These are phyloP conservation scores for Syncephalastrum racemosum DNA, from an alignment of 371 early-diverging fungal species.

Conservation along the genomic window DNA sequence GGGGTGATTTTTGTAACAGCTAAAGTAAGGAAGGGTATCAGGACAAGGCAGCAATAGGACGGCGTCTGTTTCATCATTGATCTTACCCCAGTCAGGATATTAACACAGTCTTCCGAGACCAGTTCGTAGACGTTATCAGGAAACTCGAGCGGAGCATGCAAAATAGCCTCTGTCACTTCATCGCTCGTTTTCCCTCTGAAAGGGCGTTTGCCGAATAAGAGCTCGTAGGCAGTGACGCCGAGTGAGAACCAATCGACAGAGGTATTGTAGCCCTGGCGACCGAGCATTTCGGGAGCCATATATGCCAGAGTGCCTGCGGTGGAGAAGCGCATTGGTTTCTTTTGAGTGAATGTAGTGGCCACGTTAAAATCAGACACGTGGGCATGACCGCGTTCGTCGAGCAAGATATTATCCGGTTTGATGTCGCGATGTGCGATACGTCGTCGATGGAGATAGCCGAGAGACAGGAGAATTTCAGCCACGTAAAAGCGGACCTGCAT, in stretches of 20 bases:
- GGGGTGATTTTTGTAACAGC: conserved; percentile 53
- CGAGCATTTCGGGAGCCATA: conserved; percentile 81
- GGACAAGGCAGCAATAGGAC: conserved; percentile 1
- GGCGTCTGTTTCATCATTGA: background rate
- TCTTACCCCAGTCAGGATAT: conserved; percentile 48
- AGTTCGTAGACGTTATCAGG: conserved; percentile 47
- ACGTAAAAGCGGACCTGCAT: conserved; percentile 79
- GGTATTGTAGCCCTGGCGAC: conserved; percentile 65
- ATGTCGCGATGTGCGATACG: conserved; percentile 78
- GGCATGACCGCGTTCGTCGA: conserved; percentile 85
- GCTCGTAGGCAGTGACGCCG: conserved; percentile 83
- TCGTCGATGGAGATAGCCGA: conserved; percentile 70
- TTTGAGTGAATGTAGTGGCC: conserved; percentile 61
- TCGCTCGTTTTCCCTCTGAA: conserved; percentile 75
- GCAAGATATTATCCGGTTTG: conserved; percentile 91
- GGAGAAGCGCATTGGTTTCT: conserved; percentile 56
- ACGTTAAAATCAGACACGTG: conserved; percentile 92
- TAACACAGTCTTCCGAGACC: conserved; percentile 52
- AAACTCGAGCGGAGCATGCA: conserved; percentile 50
- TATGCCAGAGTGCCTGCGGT: conserved; percentile 82
- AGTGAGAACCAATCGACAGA: conserved; percentile 91
- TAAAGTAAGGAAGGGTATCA: conserved; percentile 31
- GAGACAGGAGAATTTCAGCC: conserved; percentile 71
- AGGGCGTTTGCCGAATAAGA: conserved; percentile 76
- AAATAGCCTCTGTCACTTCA: conserved; percentile 55